Base-by-base conservation (phyloP, 2,329 filamentous ascomycete species). In the Dendrostoma leiphaemia region DNA sequence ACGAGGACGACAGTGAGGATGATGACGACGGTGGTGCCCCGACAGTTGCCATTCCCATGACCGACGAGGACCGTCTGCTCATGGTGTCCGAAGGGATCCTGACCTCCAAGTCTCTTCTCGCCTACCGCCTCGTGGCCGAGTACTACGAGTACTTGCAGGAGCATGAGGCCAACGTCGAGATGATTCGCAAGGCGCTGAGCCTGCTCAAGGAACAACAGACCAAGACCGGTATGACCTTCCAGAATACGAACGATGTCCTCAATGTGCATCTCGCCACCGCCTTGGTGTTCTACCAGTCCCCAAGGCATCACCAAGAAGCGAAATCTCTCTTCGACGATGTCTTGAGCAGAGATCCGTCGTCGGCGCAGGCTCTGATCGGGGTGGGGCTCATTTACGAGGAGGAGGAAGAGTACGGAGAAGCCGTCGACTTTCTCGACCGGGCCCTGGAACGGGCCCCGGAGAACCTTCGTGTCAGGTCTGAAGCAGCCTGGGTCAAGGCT, bases 331-430 rank as follows among this genome's bases (percentile, higher is more conserved):
- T 99, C 62, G 86, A 96, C 62, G 82, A 82, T 28, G 89, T 97
- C 5, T 78, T 99, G 1, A 76, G 83, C 45, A 83, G 88, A 24
- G 91, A 95, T 53, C 80, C 85, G 2, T 83, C 82, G 3, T 92
- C 89, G 1, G 95, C 91, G 0, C 75, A 85, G 28, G 92, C 92
- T 2, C 76, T 99, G 58, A 89, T 97, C 43, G 94, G 94, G 1
- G 84, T 97, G 31, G 95, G 94, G 1, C 73, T 97, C 23, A 93
- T 99, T 37, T 87, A 92, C 44, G 91, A 97, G 69, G 94, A 97
- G 63, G 91, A 96, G 60, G 88, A 96, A 64, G 89, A 97, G 59
- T 97, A 90, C 63, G 78, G 82, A 44, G 81, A 90, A 63, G 94
- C 95, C 0, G 84, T 92, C 35, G 82, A 88, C 26, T 97, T 96